Percentiles rank a stretch among this genome's conserved stretches.
Conservation (phyloP, 148 eudicot genomes). For the Rhododendron mucronatum region DNA sequence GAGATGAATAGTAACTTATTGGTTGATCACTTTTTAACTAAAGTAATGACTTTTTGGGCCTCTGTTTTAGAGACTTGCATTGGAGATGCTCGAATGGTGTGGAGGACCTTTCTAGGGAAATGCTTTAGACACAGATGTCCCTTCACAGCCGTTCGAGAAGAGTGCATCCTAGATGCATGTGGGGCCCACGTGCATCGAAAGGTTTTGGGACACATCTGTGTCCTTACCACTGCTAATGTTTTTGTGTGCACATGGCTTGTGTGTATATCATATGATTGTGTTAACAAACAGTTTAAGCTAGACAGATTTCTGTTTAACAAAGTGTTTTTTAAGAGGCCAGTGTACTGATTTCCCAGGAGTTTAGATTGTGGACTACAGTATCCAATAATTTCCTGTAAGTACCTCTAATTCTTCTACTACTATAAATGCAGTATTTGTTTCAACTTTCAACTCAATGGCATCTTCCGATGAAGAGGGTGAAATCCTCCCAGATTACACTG, state of each 20-base stretch:
- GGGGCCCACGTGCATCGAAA: neutral
- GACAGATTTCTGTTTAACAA: neutral
- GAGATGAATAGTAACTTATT: neutral
- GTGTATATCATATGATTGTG: neutral
- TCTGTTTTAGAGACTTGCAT: neutral
- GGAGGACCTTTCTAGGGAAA: neutral
- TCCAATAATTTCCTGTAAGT: neutral
- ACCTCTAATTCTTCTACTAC: neutral
- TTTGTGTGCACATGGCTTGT: neutral
- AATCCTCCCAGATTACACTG: constrained; percentile 43
- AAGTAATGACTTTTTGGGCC: neutral
- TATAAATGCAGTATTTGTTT: constrained; percentile 9
- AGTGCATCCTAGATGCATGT: neutral
- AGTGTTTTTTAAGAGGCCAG: neutral
- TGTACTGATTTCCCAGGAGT: neutral
- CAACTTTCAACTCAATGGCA: constrained; percentile 27
- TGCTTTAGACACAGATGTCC: neutral
- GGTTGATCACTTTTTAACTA: neutral
- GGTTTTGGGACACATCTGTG: neutral
- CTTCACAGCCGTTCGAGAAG: neutral
- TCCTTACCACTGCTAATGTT: neutral
- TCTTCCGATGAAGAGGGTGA: constrained; percentile 80
- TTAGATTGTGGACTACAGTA: neutral
- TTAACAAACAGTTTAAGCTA: neutral
- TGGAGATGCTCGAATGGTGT: neutral